phyloP scores from a whole-genome alignment of 164 flowering plant species.

The Stephania cephalantha region DNA sequence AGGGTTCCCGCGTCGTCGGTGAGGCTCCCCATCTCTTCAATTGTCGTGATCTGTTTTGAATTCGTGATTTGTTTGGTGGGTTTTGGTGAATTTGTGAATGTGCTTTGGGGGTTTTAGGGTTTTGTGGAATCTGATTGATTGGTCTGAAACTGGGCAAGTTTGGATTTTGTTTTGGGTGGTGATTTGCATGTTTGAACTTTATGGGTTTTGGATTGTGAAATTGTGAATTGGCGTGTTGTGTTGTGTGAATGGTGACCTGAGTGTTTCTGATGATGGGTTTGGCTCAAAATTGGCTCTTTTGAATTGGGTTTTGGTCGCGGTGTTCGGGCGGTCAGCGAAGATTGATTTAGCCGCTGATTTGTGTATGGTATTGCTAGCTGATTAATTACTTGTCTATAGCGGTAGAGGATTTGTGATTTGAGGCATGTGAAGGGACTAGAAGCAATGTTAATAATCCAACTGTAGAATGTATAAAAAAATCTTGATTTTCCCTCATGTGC shows the following conservation, averaged over 20 bases:
- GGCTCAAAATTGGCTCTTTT: background rate
- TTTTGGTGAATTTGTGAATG: background rate
- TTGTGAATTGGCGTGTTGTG: background rate
- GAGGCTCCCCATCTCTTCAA: slow-evolving; percentile 8
- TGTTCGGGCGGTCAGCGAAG: background rate
- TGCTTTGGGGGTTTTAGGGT: background rate
- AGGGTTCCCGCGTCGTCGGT: slow-evolving; percentile 44
- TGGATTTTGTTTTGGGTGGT: background rate
- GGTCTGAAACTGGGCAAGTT: background rate
- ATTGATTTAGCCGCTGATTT: background rate
- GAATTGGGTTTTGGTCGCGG: background rate
- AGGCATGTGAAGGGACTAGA: too few species aligned
- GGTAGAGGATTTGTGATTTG: background rate
- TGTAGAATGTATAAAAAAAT: background rate
- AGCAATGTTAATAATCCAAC: background rate
- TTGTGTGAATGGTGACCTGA: background rate
- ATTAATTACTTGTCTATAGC: background rate
- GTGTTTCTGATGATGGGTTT: background rate
- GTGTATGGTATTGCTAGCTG: too few species aligned
- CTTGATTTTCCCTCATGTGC: background rate
- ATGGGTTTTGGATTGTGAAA: background rate
- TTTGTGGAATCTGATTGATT: background rate
- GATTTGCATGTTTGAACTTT: background rate
- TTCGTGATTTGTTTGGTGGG: background rate
- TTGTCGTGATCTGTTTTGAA: background rate